Base-by-base conservation (phyloP, 164 flowering plant genomes). In the Aristolochia fimbriata region DNA sequence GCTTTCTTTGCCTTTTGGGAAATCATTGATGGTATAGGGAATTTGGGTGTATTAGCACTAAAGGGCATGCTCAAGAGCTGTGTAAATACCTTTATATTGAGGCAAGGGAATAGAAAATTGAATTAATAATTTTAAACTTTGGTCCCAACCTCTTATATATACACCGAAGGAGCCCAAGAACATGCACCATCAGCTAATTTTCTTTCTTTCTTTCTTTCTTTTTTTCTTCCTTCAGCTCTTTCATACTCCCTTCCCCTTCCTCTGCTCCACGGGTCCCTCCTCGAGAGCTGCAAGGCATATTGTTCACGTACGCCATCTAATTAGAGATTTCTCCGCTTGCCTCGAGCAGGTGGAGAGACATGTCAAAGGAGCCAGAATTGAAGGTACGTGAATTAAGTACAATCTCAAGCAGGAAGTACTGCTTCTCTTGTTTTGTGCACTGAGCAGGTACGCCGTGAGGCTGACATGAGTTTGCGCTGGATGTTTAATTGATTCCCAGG, bases 401-500 rank as follows among this genome's bases (percentile, higher is more conserved):
- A 6, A 27, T 50, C 58, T 24, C 58, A 6, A 16, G 46, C 24
- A 17, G n/a, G 5, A 13, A 43, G 11, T n/a, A n/a, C 3, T 27
- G 5, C 30, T 27, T 48, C 15, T 37, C 10, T 37, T 37, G 43
- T 37, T 37, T 37, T 37, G 30, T 27, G 30, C 3, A 27, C 43
- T 37, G 12, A 0, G 43, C 8, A 2, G 15, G 30, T 30, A 15
- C 21, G 47, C 62, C 14, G 30, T 41, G 25, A 25, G 10, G 17
- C 70, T 55, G 55, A 62, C 45, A 55, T n/a, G n/a, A 31, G 53
- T 60, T 50, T 66, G 23, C 9, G 51, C 19, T 56, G 45, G 51
- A 45, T 46, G 57, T 60, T 65, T 66, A 27, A 27, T 27, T 27
- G n/a, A n/a, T n/a, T 5, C 70, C 53, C 84, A 82, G 87, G 74